Conservation (phyloP, 2,329 filamentous ascomycete species). For the Thelonectria olida region DNA sequence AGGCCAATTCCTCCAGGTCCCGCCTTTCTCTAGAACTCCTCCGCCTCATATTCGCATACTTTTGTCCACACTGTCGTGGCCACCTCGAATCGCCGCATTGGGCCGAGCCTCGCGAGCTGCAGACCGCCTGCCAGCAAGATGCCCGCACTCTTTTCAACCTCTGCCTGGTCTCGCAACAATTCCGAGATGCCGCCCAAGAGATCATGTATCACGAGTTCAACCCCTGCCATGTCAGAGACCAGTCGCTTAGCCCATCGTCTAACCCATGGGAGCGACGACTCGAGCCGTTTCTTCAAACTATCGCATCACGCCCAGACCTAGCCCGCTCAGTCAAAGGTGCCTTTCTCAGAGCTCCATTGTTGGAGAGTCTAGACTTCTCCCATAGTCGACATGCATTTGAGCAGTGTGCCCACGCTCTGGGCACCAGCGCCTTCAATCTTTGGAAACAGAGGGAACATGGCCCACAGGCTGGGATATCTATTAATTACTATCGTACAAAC, state of each 20-base stretch:
- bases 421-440: not conserved
- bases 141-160: not conserved
- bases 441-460: constrained; percentile 1
- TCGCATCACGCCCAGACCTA: constrained; percentile 10
- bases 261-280: not conserved
- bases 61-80: too few relatives aligned
- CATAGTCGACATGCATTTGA: not conserved
- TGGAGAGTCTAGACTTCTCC: not conserved
- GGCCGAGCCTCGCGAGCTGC: not conserved
- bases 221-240: not conserved
- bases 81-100: not conserved
- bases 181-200: not conserved
- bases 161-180: constrained; percentile 8
- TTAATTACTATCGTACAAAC: not conserved
- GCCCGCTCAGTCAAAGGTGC: constrained; percentile 2
- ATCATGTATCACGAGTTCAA: constrained; percentile 7
- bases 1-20: too few relatives aligned
- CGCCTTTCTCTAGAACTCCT: too few relatives aligned
- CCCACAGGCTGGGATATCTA: too few relatives aligned
- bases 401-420: not conserved
- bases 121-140: not conserved
- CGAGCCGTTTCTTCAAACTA: constrained; percentile 10
- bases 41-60: too few relatives aligned
- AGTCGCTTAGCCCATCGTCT: too few relatives aligned
- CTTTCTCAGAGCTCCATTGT: not conserved